Conservation (phyloP, 352 stramenopile species). For the Peronospora destructor region DNA sequence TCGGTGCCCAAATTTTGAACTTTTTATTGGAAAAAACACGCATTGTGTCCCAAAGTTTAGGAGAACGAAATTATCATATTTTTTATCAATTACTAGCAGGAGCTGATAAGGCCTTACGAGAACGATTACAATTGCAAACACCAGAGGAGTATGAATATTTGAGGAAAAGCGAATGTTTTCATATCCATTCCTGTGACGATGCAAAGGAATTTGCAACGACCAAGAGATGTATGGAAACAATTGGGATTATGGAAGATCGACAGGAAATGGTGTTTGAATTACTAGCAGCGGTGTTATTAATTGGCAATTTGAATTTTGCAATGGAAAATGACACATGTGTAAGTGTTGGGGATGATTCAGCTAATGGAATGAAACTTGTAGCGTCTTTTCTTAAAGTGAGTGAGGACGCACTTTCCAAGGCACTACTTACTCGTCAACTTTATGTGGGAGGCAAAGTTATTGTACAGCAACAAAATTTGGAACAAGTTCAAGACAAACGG, state of each 20-base stretch:
- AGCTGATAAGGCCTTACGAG: constrained; percentile 57
- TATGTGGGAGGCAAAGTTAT: constrained; percentile 88
- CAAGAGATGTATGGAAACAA: constrained; percentile 79
- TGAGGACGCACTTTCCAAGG: constrained; percentile 61
- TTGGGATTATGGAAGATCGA: constrained; percentile 75
- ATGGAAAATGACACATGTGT: constrained; percentile 82
- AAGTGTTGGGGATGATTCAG: constrained; percentile 39
- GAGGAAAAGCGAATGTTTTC: constrained; percentile 82
- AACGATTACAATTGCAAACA: constrained; percentile 63
- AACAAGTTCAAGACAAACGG: constrained; percentile 84
- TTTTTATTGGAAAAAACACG: constrained; percentile 89
- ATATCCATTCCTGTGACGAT: constrained; percentile 65
- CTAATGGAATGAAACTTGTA: constrained; percentile 48
- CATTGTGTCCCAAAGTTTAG: constrained; percentile 83
- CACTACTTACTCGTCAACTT: constrained; percentile 75
- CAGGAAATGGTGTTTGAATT: constrained; percentile 85
- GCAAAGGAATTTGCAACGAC: constrained; percentile 81
- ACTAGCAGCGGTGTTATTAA: constrained; percentile 76
- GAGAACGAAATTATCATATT: constrained; percentile 96
- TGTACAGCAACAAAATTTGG: constrained; percentile 82
- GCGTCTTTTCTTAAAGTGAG: constrained; percentile 73
- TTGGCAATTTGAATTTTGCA: constrained; percentile 84
- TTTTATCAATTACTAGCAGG: constrained; percentile 92
- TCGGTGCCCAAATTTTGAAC: constrained; percentile 86
- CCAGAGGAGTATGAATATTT: constrained; percentile 85